Conservation (phyloP, 352 stramenopile species). For the Globisporangium heterothallicum region DNA sequence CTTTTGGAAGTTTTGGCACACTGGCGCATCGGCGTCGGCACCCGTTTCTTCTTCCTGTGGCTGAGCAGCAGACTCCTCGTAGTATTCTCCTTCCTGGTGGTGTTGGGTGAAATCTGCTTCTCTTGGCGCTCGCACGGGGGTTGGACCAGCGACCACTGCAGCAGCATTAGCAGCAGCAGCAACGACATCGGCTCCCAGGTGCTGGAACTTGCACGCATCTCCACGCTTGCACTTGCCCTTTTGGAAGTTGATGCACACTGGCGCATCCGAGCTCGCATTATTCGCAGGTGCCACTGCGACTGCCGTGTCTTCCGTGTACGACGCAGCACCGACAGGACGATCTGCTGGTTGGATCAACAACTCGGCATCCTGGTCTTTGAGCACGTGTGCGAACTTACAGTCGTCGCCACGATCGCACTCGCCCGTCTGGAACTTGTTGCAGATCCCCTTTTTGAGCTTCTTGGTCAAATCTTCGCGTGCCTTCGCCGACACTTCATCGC, state of each 20-base stretch:
- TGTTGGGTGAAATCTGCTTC: slow-evolving; percentile 6
- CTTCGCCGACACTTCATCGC: slow-evolving; percentile 62
- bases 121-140: slow-evolving; percentile 9
- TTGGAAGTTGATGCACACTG: slow-evolving; percentile 69
- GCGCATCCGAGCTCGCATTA: slow-evolving; percentile 36
- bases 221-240: slow-evolving; percentile 73
- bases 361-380: slow-evolving; percentile 51
- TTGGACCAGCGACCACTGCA: slow-evolving; percentile 1
- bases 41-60: slow-evolving; percentile 27
- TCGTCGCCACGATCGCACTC: slow-evolving; percentile 52
- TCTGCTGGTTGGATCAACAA: slow-evolving; percentile 36
- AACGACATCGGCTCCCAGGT: slow-evolving; percentile 24
- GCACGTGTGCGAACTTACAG: slow-evolving; percentile 73
- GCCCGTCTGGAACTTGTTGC: slow-evolving; percentile 64
- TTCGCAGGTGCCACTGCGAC: slow-evolving; percentile 6
- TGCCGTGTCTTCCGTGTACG: slow-evolving; percentile 17
- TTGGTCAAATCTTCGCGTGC: slow-evolving; percentile 66
- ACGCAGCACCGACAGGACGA: slow-evolving; percentile 17
- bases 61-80: not conserved
- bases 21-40: slow-evolving; percentile 38
- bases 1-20: slow-evolving; percentile 66
- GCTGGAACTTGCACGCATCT: slow-evolving; percentile 47
- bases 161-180: not conserved
- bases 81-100: not conserved
- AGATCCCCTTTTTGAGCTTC: slow-evolving; percentile 74